Percentiles rank a stretch among this genome's conserved stretches.
Conservation (phyloP, 2,329 filamentous ascomycete species). For the Pseudogymnoascus sp. region DNA sequence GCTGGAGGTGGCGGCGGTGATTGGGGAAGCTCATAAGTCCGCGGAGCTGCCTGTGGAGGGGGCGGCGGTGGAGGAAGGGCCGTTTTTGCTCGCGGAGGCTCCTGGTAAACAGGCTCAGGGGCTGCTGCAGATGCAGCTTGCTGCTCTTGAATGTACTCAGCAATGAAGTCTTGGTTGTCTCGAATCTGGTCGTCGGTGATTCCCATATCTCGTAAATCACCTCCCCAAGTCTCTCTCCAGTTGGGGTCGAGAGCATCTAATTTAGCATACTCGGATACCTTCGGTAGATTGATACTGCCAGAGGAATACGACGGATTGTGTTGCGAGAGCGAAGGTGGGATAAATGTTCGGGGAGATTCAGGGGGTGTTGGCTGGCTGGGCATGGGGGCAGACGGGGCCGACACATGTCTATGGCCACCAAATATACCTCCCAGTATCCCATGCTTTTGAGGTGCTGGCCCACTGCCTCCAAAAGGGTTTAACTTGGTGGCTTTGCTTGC, state of each 20-base stretch:
- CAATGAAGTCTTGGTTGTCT: slow-evolving; percentile 61
- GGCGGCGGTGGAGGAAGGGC: slow-evolving; percentile 49
- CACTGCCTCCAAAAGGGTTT: slow-evolving; percentile 59
- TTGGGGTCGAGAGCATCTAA: slow-evolving; percentile 57
- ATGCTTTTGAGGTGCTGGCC: slow-evolving; percentile 34
- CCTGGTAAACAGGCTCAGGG: slow-evolving; percentile 30
- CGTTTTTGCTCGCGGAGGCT: slow-evolving; percentile 40
- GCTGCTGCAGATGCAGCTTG: slow-evolving; percentile 35
- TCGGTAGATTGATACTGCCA: slow-evolving; percentile 40
- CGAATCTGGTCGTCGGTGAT: slow-evolving; percentile 59
- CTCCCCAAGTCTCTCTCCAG: slow-evolving; percentile 59
- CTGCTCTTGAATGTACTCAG: slow-evolving; percentile 54
- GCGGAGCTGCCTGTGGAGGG: slow-evolving; percentile 38
- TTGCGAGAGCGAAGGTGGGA: slow-evolving; percentile 31
- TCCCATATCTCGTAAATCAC: slow-evolving; percentile 54
- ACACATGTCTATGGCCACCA: slow-evolving; percentile 49
- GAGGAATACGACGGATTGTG: slow-evolving; percentile 27
- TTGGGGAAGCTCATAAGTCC: slow-evolving; percentile 25
- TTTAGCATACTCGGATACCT: slow-evolving; percentile 49
- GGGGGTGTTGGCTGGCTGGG: slow-evolving; percentile 37
- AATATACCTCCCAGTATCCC: slow-evolving; percentile 54
- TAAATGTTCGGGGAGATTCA: slow-evolving; percentile 44
- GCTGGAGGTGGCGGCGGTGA: slow-evolving; percentile 18
- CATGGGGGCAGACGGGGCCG: slow-evolving; percentile 35
- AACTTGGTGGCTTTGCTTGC: slow-evolving; percentile 78